A percentile compares a stretch with the other conserved stretches of the same genome.
Conservation (phyloP, 306 rosid genomes). For the Heteromeles arbutifolia region DNA sequence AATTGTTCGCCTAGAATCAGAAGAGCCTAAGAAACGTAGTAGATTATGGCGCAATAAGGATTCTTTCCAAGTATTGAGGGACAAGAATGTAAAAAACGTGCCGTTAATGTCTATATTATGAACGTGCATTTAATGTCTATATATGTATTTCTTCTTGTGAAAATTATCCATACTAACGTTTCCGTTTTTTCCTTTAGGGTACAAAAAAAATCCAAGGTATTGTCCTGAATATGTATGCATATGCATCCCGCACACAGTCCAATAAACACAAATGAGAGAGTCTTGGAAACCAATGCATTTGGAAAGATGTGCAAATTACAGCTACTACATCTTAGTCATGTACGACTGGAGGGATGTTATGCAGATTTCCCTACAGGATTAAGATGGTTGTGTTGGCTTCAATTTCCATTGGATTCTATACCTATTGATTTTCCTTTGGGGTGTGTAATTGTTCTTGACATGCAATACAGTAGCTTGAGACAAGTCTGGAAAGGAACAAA, state of each 20-base stretch:
- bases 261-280: neutral
- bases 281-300: neutral
- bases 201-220: neutral
- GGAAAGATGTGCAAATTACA: neutral
- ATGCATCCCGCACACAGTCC: neutral
- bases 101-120: accelerated
- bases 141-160: neutral
- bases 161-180: neutral
- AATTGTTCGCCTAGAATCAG: neutral
- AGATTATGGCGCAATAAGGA: neutral
- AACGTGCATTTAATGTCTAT: too few relatives aligned
- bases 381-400: constrained; percentile 4
- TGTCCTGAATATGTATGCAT: neutral
- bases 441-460: constrained; percentile 2
- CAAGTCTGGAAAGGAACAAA: neutral
- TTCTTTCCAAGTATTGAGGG: neutral
- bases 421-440: neutral
- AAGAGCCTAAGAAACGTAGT: neutral
- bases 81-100: neutral
- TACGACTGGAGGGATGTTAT: neutral
- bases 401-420: neutral
- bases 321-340: neutral
- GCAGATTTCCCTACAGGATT: neutral
- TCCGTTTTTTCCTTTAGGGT: neutral
- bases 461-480: neutral